Evolutionary conservation across 2,329 filamentous ascomycete species (phyloP).

Genomic region (Periconia sp.): DNA sequence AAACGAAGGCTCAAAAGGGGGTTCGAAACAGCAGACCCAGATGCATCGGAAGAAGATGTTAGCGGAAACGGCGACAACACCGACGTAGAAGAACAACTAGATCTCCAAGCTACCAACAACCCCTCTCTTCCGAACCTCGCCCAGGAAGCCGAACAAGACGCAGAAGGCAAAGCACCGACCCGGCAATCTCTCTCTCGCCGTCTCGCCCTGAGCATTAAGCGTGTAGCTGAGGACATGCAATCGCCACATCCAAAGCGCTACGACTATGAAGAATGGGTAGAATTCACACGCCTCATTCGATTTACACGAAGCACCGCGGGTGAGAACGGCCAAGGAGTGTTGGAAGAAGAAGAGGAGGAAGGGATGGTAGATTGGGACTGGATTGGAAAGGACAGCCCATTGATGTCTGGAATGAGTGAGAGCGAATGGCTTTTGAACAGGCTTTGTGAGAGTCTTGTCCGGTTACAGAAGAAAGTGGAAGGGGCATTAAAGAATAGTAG

Average conservation of each 20-base stretch:
- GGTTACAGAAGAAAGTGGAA: conserved; percentile 36
- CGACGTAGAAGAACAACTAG: conserved; percentile 15
- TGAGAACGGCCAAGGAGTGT: conserved; percentile 16
- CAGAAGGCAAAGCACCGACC: conserved; percentile 44
- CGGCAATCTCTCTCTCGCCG: conserved; percentile 66
- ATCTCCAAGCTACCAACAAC: conserved; percentile 1
- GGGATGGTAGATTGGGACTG: conserved; percentile 73
- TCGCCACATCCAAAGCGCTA: conserved; percentile 68
- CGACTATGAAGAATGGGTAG: conserved; percentile 83
- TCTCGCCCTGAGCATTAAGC: conserved; percentile 73
- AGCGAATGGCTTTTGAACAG: conserved; percentile 71
- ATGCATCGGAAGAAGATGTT: conserved; percentile 15
- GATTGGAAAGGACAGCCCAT: conserved; percentile 72
- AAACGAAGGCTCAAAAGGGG: conserved; percentile 54
- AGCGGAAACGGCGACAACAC: conserved; percentile 1
- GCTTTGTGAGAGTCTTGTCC: conserved; percentile 67
- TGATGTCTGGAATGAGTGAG: conserved; percentile 68
- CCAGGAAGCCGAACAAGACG: conserved; percentile 34
- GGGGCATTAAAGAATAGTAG: conserved; percentile 2
- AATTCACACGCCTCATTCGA: conserved; percentile 77
- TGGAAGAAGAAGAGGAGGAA: conserved; percentile 60
- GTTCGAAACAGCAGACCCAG: conserved; percentile 50
- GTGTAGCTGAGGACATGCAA: conserved; percentile 68
- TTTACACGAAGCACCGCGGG: conserved; percentile 48
- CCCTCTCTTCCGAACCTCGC: conserved; percentile 54